Base-by-base conservation (phyloP, 805 yeast genomes). In the Kazachstania martiniae region DNA sequence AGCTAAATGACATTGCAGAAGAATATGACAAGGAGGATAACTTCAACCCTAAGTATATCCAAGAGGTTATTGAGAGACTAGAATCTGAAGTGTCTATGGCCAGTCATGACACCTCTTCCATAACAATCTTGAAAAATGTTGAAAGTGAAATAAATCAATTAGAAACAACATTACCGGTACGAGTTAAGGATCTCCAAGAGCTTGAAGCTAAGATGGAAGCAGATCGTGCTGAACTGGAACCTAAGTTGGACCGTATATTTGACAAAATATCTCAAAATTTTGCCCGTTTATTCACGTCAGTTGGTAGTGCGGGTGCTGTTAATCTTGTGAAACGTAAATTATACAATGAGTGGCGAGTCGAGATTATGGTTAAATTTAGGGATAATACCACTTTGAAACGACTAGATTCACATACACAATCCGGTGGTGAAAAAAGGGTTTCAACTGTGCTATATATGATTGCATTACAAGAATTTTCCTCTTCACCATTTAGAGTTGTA, bases 371-470 rank as follows among this genome's bases (percentile, higher is more conserved):
- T 7, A 76, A 84, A 40, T 91, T 91, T 54, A 68, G 98, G 49
- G 85, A 80, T 42, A 72, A 67, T 29, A 74, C 86, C 12, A 74
- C 68, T n/a, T 54, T 81, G 37, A 75, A 76, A 40, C 70, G 72
- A 13, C 64, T 91, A 30, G 87, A 84, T 47, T 74, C 84, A n/a
- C 85, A 80, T 36, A 74, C 89, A 3, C 98, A 91, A 53, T 84
- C 95, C 1, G 99, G 99, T 35, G 99, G 99, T 31, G 99, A 91
- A 56, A 72, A 95, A 48, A 94, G 97, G 1, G 95, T 91, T 0
- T 78, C 96, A 0, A 91, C 97, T 0, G 89, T 89, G 2, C 71
- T 87, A 32, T 91, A 81, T 52, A 70, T 91, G 50, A 82, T 91
- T 66, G 77, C 97, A 1, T 63, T 91, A 40, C 99, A 91, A 59